These are phyloP conservation scores for Oenanthe sinensis DNA, from an alignment of 129 eudicot species.

Conservation along the genomic window DNA sequence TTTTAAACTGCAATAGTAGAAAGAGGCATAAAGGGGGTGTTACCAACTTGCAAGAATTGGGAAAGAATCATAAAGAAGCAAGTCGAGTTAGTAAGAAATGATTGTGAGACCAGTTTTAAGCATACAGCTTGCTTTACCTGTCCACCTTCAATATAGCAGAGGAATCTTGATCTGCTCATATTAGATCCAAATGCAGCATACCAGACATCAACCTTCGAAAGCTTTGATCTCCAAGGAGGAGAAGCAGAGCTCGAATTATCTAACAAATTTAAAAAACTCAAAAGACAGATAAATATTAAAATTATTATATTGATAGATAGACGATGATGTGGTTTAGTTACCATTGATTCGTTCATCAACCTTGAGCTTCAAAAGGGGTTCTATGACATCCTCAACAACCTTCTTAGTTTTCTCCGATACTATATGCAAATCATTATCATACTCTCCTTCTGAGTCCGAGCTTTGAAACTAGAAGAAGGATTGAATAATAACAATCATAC, in stretches of 20 bases:
- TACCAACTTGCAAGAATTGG: neutral
- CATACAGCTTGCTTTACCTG: constrained; percentile 46
- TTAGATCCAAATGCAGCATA: constrained; percentile 96
- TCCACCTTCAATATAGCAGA: constrained; percentile 89
- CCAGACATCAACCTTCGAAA: constrained; percentile 67
- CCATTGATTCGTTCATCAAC: constrained; percentile 41
- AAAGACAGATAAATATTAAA: neutral
- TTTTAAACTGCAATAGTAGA: neutral
- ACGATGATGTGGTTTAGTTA: constrained; percentile 13
- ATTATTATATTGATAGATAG: neutral
- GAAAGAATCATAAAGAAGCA: neutral
- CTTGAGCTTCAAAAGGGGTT: constrained; percentile 57
- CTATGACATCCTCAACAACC: constrained; percentile 36
- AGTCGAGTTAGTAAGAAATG: neutral
- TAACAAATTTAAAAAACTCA: constrained; percentile 14
- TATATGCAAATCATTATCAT: constrained; percentile 24
- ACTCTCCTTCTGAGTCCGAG: constrained; percentile 68
- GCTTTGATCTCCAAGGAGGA: constrained; percentile 68
- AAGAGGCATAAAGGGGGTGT: neutral
- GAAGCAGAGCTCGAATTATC: constrained; percentile 25
- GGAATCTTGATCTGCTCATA: constrained; percentile 73
- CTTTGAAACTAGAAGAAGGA: constrained; percentile 32
- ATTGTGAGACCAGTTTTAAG: neutral
- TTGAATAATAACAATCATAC: constrained; percentile 6
- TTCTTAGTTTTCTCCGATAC: constrained; percentile 37